Evolutionary conservation across 495 filamentous ascomycete species (phyloP).

Genomic region (Aspergillus taichungensis): DNA sequence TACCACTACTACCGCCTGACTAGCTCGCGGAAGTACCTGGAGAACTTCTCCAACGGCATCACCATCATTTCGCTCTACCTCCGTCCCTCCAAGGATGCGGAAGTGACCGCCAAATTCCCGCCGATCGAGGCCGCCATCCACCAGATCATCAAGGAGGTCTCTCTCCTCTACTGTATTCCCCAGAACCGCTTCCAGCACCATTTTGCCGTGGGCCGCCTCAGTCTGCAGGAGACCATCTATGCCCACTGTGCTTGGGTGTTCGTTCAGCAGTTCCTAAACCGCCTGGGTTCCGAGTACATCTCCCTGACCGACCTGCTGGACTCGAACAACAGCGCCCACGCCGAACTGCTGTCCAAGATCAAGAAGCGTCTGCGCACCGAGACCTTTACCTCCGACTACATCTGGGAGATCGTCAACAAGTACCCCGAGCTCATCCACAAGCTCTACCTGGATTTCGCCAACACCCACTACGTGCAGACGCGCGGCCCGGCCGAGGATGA

Average conservation of each 20-base stretch:
- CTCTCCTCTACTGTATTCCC: slow-evolving; percentile 92
- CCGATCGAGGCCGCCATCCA: slow-evolving; percentile 91
- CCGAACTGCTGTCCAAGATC: slow-evolving; percentile 86
- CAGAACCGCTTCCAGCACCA: slow-evolving; percentile 89
- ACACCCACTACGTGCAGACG: slow-evolving; percentile 79
- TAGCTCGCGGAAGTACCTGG: slow-evolving; percentile 92
- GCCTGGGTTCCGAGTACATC: slow-evolving; percentile 83
- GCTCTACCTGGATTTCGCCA: slow-evolving; percentile 87
- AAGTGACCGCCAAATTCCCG: slow-evolving; percentile 48
- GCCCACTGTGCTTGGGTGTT: slow-evolving; percentile 97
- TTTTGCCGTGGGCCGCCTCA: slow-evolving; percentile 81
- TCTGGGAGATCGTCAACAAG: slow-evolving; percentile 88
- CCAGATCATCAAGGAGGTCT: slow-evolving; percentile 98
- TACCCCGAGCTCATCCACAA: slow-evolving; percentile 83
- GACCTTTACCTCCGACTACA: slow-evolving; percentile 96
- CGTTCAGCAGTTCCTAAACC: slow-evolving; percentile 93
- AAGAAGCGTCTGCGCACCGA: slow-evolving; percentile 92
- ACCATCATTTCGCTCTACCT: slow-evolving; percentile 94
- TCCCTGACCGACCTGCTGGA: slow-evolving; percentile 79
- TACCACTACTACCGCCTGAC: slow-evolving; percentile 99
- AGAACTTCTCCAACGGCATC: slow-evolving; percentile 98
- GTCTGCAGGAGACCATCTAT: slow-evolving; percentile 94
- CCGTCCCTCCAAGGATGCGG: slow-evolving; percentile 50
- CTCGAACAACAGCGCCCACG: slow-evolving; percentile 69
- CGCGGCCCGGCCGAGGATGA: slow-evolving; percentile 60